Percentiles rank a stretch among this genome's conserved stretches.
Conservation (phyloP, 2,329 filamentous ascomycete species). For the Colletotrichum horii region DNA sequence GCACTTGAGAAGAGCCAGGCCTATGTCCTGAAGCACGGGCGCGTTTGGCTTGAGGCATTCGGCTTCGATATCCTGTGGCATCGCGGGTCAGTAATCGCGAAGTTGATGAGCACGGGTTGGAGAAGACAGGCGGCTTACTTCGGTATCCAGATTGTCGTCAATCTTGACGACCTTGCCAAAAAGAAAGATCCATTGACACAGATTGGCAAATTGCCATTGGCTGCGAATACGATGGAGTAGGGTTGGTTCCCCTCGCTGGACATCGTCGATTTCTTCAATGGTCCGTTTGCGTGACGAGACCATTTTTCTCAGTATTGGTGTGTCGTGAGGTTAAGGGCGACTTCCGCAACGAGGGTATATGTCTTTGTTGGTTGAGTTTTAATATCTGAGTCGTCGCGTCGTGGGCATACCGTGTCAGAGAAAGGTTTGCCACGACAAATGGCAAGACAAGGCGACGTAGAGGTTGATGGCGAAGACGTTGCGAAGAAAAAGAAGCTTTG, state of each 20-base stretch:
- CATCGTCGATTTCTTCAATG: conserved; percentile 46
- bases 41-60: conserved; percentile 87
- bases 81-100: neutral
- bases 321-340: neutral
- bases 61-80: conserved; percentile 77
- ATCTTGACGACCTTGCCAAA: conserved; percentile 92
- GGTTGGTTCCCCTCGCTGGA: conserved; percentile 32
- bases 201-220: conserved; percentile 94
- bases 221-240: conserved; percentile 76
- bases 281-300: conserved; percentile 54
- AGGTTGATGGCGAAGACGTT: neutral
- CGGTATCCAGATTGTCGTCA: conserved; percentile 85
- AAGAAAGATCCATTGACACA: conserved; percentile 91
- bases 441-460: neutral
- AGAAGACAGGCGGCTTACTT: conserved; percentile 61
- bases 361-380: neutral
- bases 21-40: conserved; percentile 77
- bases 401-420: neutral
- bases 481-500: neutral
- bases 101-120: neutral
- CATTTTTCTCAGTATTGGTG: conserved; percentile 34
- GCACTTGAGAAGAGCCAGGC: conserved; percentile 86
- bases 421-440: neutral
- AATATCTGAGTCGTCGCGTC: neutral
- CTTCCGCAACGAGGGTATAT: neutral